A percentile compares a stretch with the other conserved stretches of the same genome.
Evolutionary conservation across 2,329 filamentous ascomycete species (phyloP).

Genomic region (Penicillium sp.): DNA sequence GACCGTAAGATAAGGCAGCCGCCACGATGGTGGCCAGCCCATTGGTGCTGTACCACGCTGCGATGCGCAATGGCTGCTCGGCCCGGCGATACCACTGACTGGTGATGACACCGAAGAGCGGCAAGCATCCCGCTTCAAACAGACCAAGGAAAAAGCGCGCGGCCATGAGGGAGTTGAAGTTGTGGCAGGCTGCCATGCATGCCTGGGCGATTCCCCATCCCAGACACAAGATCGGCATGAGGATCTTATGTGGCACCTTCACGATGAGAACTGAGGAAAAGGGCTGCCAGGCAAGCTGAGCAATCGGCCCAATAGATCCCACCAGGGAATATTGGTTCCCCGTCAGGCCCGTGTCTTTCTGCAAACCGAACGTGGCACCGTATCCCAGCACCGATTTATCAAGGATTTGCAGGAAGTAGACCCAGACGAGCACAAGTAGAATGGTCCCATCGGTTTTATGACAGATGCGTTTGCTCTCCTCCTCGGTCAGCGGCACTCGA

Average conservation of each 20-base stretch:
- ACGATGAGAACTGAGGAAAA: conserved; percentile 59
- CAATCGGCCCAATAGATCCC: conserved; percentile 56
- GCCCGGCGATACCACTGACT: conserved; percentile 47
- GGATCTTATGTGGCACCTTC: conserved; percentile 55
- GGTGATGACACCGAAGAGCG: conserved; percentile 45
- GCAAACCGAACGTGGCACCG: conserved; percentile 54
- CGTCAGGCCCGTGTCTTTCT: conserved; percentile 47
- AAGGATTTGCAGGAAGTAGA: conserved; percentile 50
- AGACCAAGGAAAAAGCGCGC: conserved; percentile 52
- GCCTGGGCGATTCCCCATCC: conserved; percentile 50
- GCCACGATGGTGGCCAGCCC: conserved; percentile 56
- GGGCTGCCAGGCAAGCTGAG: conserved; percentile 58
- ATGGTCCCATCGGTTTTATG: conserved; percentile 60
- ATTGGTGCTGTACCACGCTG: conserved; percentile 63
- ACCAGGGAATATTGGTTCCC: conserved; percentile 56
- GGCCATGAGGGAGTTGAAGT: conserved; percentile 45
- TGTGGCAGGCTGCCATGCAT: conserved; percentile 46
- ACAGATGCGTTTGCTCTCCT: conserved; percentile 52
- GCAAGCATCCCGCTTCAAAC: conserved; percentile 50
- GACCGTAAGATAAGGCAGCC: conserved; percentile 53
- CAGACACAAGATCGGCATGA: conserved; percentile 51
- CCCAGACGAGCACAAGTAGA: conserved; percentile 46
- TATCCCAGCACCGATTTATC: conserved; percentile 58
- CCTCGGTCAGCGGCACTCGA: conserved; percentile 30
- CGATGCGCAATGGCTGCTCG: conserved; percentile 60